Evolutionary conservation across 2,329 filamentous ascomycete species (phyloP).

Genomic region (Aspergillus eucalypticola): DNA sequence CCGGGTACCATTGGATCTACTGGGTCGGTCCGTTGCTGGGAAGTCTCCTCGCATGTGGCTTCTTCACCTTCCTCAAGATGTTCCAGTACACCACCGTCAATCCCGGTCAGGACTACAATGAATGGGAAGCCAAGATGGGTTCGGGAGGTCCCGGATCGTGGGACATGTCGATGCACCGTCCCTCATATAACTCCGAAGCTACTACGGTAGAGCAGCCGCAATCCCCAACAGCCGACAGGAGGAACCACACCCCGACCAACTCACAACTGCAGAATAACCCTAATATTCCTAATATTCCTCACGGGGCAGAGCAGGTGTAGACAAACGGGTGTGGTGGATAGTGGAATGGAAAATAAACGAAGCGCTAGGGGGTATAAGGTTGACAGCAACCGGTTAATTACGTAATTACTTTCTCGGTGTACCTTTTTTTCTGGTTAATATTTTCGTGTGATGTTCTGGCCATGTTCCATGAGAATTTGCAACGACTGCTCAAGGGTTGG

Average conservation of each 20-base stretch:
- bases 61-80: slow-evolving; percentile 52
- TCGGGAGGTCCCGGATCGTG: slow-evolving; percentile 17
- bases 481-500: too few species aligned
- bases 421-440: too few species aligned
- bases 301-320: not conserved
- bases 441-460: too few species aligned
- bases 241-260: not conserved
- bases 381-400: not conserved
- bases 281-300: not conserved
- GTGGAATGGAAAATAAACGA: not conserved
- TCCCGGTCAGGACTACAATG: slow-evolving; percentile 58
- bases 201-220: slow-evolving; percentile 13
- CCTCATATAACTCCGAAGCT: slow-evolving; percentile 17
- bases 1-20: slow-evolving; percentile 54
- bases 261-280: not conserved
- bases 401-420: too few species aligned
- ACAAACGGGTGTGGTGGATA: not conserved
- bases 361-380: not conserved
- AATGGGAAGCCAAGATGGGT: slow-evolving; percentile 31
- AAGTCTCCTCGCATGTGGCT: slow-evolving; percentile 49
- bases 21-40: slow-evolving; percentile 52
- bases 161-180: slow-evolving; percentile 20
- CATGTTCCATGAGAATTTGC: too few species aligned
- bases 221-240: slow-evolving; percentile 7
- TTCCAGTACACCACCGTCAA: slow-evolving; percentile 48